A percentile compares a stretch with the other conserved stretches of the same genome.
These are phyloP conservation scores for Penicillium dipodomyicola DNA, from an alignment of 495 filamentous ascomycete genomes.

Conservation along the genomic window DNA sequence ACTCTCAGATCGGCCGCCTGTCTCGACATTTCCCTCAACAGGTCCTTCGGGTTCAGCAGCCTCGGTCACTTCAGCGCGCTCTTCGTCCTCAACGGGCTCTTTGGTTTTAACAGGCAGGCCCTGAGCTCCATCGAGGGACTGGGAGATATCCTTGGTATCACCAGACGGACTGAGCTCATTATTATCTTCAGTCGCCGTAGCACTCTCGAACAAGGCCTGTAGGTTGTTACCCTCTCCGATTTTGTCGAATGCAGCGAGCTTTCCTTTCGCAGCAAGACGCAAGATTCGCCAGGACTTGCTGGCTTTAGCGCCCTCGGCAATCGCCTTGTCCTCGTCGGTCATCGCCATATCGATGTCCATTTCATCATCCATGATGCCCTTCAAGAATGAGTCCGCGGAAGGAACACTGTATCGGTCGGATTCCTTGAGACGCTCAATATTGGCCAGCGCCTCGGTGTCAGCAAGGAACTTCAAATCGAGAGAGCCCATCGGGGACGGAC, in stretches of 20 bases:
- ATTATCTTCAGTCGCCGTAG: constrained; percentile 30
- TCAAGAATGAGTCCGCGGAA: constrained; percentile 54
- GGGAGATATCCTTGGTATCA: constrained; percentile 14
- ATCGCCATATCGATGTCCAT: constrained; percentile 80
- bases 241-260: constrained; percentile 76
- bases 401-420: constrained; percentile 53
- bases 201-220: constrained; percentile 47
- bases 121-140: constrained; percentile 26
- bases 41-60: background rate
- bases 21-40: background rate
- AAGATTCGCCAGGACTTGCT: constrained; percentile 89
- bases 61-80: constrained; percentile 16
- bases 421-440: constrained; percentile 59
- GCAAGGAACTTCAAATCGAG: constrained; percentile 74
- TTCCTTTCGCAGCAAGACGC: constrained; percentile 69
- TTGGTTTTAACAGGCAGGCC: constrained; percentile 14
- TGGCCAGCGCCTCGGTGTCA: constrained; percentile 52
- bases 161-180: background rate
- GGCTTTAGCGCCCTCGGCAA: constrained; percentile 63
- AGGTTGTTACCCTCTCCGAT: constrained; percentile 77
- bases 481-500: constrained; percentile 64
- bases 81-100: background rate
- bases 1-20: constrained; percentile 2
- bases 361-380: constrained; percentile 65
- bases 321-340: constrained; percentile 65